These are phyloP conservation scores for Tetradesmus lagerheimii DNA, from an alignment of 139 green algal species.

Conservation along the genomic window DNA sequence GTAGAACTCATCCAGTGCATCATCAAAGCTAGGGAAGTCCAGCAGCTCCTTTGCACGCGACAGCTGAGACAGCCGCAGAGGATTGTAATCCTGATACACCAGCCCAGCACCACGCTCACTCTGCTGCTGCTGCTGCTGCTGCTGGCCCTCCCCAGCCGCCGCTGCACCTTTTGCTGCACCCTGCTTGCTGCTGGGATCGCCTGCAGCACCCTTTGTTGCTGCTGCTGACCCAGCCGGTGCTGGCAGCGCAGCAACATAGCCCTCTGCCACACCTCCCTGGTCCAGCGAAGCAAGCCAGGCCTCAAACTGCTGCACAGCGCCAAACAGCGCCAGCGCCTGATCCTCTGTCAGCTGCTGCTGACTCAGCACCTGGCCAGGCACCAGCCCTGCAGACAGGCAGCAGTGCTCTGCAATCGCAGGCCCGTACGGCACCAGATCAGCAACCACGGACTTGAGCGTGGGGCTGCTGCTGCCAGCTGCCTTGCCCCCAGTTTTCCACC, in stretches of 20 bases:
- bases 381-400: slow-evolving; percentile 75
- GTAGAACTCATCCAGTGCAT: slow-evolving; percentile 93
- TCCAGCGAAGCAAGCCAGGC: slow-evolving; percentile 64
- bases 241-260: slow-evolving; percentile 47
- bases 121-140: slow-evolving; percentile 16
- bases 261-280: slow-evolving; percentile 35
- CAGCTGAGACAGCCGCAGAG: slow-evolving; percentile 80
- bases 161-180: neutral
- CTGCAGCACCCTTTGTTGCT: slow-evolving; percentile 35
- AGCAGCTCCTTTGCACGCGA: slow-evolving; percentile 45
- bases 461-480: neutral
- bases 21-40: slow-evolving; percentile 89
- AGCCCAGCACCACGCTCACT: slow-evolving; percentile 12
- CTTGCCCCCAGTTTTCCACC: neutral
- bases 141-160: slow-evolving; percentile 7
- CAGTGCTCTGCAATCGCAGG: slow-evolving; percentile 88
- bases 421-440: slow-evolving; percentile 79
- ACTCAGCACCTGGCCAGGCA: slow-evolving; percentile 45
- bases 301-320: slow-evolving; percentile 57
- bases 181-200: neutral
- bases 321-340: slow-evolving; percentile 44
- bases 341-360: slow-evolving; percentile 31
- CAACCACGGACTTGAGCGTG: slow-evolving; percentile 48
- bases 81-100: slow-evolving; percentile 87
- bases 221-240: slow-evolving; percentile 23